Base-by-base conservation (phyloP, 192 early-diverging fungal species). In the Mycoemilia scoparia region DNA sequence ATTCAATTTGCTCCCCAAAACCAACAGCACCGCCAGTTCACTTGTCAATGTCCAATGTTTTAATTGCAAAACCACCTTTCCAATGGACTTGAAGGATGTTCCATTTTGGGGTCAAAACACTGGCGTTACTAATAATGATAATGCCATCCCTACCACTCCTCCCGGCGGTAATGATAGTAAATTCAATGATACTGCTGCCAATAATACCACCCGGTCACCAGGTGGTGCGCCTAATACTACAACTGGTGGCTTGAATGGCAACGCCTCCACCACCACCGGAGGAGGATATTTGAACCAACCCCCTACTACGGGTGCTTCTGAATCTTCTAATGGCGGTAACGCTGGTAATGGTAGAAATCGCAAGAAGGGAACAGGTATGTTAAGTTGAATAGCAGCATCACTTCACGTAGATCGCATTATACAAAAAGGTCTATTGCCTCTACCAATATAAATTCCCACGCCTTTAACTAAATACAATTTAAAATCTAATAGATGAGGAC, bases 401-500 rank as follows among this genome's bases (percentile, higher is more conserved):
- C n/a, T n/a, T n/a, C n/a, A n/a, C n/a, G n/a, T n/a, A n/a, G n/a
- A n/a, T n/a, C n/a, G n/a, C n/a, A n/a, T n/a, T n/a, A n/a, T n/a
- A n/a, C n/a, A n/a, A n/a, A n/a, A n/a, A n/a, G n/a, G n/a, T n/a
- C n/a, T n/a, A n/a, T n/a, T n/a, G n/a, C n/a, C n/a, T n/a, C n/a
- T n/a, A n/a, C n/a, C n/a, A n/a, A n/a, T n/a, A n/a, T n/a, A n/a
- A n/a, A n/a, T n/a, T n/a, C n/a, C n/a, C n/a, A n/a, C n/a, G n/a
- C n/a, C n/a, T n/a, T n/a, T n/a, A n/a, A n/a, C n/a, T n/a, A n/a
- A n/a, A n/a, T n/a, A n/a, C n/a, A n/a, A n/a, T n/a, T n/a, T n/a
- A 28, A 28, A 12, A 10, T 28, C 30, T 29, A 9, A 41, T 32
- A 65, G 85, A 82, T 49, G 76, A 79, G 27, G 65, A 66, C 9